A percentile compares a stretch with the other conserved stretches of the same genome.
phyloP scores from a whole-genome alignment of 805 yeast genomes.

The Naumovozyma dairenensis region DNA sequence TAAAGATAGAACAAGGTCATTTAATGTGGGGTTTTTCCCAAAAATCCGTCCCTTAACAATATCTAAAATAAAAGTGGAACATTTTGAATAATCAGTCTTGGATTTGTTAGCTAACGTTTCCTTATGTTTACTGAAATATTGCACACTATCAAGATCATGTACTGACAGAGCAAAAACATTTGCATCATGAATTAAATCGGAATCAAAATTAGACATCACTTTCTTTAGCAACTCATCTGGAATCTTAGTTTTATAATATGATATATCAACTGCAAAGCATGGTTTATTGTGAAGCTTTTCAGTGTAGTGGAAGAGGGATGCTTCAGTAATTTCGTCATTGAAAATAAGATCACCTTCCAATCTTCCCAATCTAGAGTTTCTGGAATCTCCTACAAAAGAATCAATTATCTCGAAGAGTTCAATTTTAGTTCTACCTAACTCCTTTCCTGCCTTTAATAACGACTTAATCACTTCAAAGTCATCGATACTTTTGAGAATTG shows the following conservation, averaged over 20 bases:
- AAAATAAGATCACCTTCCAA: constrained; percentile 35
- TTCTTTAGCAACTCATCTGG: constrained; percentile 12
- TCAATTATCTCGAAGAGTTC: constrained; percentile 28
- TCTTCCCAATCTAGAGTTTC: constrained; percentile 49
- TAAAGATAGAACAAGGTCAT: constrained; percentile 34
- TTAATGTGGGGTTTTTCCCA: constrained; percentile 11
- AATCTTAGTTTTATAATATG: constrained; percentile 26
- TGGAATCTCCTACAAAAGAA: constrained; percentile 27
- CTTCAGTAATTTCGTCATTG: constrained; percentile 14
- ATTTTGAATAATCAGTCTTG: constrained; percentile 61
- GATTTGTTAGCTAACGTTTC: constrained; percentile 32
- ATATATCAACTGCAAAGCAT: constrained; percentile 57
- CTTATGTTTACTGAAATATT: constrained; percentile 33
- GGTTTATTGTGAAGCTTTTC: constrained; percentile 41
- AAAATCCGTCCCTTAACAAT: constrained; percentile 35
- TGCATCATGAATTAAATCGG: constrained; percentile 43
- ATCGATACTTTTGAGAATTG: constrained; percentile 49
- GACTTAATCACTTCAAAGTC: constrained; percentile 42
- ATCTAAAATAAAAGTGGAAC: constrained; percentile 55
- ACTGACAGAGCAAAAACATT: constrained; percentile 23
- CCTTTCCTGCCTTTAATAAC: constrained; percentile 50
- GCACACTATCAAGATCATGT: constrained; percentile 19
- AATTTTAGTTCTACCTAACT: constrained; percentile 36
- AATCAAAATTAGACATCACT: constrained; percentile 13
- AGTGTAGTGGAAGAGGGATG: constrained; percentile 36